phyloP scores from a whole-genome alignment of 495 filamentous ascomycete species.

The Podospora fimiseda region DNA sequence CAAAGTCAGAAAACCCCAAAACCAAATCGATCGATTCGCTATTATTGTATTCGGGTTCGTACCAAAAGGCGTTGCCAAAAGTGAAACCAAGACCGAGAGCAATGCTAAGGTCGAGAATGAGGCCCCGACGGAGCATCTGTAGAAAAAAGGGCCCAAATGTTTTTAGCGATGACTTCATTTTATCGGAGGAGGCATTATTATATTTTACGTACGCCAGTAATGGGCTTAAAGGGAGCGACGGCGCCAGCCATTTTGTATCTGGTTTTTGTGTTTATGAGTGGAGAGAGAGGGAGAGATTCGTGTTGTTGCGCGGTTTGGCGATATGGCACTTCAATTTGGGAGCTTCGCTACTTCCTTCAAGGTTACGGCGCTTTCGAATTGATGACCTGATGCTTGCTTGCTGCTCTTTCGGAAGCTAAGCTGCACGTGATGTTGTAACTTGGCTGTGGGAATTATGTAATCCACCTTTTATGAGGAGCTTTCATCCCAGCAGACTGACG shows the following conservation, averaged over 20 bases:
- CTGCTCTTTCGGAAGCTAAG: too few species aligned
- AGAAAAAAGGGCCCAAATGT: constrained; percentile 3
- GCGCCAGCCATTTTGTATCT: constrained; percentile 35
- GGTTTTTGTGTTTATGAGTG: constrained; percentile 9
- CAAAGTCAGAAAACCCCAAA: too few species aligned
- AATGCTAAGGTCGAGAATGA: constrained; percentile 41
- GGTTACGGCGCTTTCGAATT: too few species aligned
- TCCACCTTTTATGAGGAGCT: too few species aligned
- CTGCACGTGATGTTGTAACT: too few species aligned
- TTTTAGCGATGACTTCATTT: constrained; percentile 9
- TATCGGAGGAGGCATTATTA: neutral
- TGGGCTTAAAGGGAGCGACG: constrained; percentile 17
- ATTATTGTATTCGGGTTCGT: constrained; percentile 23
- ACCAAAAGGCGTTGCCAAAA: constrained; percentile 43
- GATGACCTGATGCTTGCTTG: constrained; percentile 21
- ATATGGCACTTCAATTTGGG: constrained; percentile 17
- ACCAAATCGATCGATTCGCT: neutral
- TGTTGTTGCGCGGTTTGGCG: constrained; percentile 22
- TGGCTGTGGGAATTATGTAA: too few species aligned
- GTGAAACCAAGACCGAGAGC: constrained; percentile 40
- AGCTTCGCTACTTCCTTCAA: too few species aligned
- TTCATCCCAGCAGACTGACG: too few species aligned
- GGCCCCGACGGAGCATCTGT: constrained; percentile 47
- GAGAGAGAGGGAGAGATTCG: constrained; percentile 11
- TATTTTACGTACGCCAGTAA: constrained; percentile 27